Base-by-base conservation (phyloP, 108 stramenopile genomes). In the Nitzschia putrida region DNA sequence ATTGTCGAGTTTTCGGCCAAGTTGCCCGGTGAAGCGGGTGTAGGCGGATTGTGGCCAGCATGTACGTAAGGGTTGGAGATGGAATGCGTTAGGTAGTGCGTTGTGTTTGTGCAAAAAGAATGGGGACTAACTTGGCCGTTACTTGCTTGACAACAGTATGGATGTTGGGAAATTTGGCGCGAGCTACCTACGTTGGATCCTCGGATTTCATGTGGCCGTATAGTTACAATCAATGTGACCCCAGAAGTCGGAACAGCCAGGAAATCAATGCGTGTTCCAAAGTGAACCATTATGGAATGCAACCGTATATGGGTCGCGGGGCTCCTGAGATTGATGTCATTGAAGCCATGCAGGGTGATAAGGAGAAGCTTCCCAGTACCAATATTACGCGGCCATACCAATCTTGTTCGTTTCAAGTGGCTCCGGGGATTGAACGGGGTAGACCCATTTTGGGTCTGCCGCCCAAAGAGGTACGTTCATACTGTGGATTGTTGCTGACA, bases 261-360 rank as follows among this genome's bases (percentile, higher is more conserved):
- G 74, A 90, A 69, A 85, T 96, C 53, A 88, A 78, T 58, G 88
- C 89, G 0, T 96, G 95, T 67, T 69, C 79, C 10, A 83, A 78
- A 53, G 86, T 91, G 24, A 77, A 81, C 14, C 95, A 96, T 74
- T 96, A 85, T 66, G 86, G 90, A 8, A 78, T 96, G 87, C 34
- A 80, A 34, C 69, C 83, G 0, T 61, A 76, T 7, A 18, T 37
- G n/a, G 95, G 95, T 0, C 76, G 95, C 22, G 95, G 95, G 43
- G 83, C 91, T 57, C 95, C 95, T 2, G 95, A 96, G 68, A 94
- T 96, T 72, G 95, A 96, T 63, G 74, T 96, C 29, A 71, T 96
- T 47, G 95, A 96, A 71, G 87, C 95, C 20, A 96, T 96, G 95
- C 86, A 85, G 70, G 92, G 92, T 9, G 77, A 78, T 22, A 25